Percentiles rank a stretch among this genome's conserved stretches.
These are phyloP conservation scores for Sanghuangporus baumii DNA, from an alignment of 1,284 basidiomycete species.

Conservation along the genomic window DNA sequence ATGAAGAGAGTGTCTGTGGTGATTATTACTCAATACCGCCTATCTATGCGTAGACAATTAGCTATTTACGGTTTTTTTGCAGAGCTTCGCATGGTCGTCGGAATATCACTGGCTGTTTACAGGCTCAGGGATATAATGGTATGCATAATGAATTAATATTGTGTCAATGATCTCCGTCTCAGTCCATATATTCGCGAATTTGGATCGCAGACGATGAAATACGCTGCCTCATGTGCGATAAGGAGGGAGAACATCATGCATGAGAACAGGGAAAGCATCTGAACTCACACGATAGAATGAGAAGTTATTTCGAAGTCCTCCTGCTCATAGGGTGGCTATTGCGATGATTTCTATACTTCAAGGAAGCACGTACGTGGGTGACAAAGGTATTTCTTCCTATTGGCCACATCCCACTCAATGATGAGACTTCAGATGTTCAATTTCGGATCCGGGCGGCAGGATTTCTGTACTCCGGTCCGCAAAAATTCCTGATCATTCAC, in stretches of 20 bases:
- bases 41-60: neutral
- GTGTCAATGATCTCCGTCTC: neutral
- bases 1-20: neutral
- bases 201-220: neutral
- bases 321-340: too few species aligned
- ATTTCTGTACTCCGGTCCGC: neutral
- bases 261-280: neutral
- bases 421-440: neutral
- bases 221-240: neutral
- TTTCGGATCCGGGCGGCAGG: neutral
- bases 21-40: constrained; percentile 1
- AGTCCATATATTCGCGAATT: neutral
- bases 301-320: too few species aligned
- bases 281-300: too few species aligned
- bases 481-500: neutral
- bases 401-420: neutral
- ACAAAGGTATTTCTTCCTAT: neutral
- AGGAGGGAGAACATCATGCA: neutral
- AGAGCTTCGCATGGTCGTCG: neutral
- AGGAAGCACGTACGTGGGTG: too few species aligned
- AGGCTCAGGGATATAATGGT: neutral
- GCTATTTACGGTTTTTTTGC: neutral
- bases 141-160: neutral
- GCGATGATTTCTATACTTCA: too few species aligned
- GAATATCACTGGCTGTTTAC: neutral